Conservation (phyloP, 2,329 filamentous ascomycete genomes). For the Pseudocercospora eumusae region DNA sequence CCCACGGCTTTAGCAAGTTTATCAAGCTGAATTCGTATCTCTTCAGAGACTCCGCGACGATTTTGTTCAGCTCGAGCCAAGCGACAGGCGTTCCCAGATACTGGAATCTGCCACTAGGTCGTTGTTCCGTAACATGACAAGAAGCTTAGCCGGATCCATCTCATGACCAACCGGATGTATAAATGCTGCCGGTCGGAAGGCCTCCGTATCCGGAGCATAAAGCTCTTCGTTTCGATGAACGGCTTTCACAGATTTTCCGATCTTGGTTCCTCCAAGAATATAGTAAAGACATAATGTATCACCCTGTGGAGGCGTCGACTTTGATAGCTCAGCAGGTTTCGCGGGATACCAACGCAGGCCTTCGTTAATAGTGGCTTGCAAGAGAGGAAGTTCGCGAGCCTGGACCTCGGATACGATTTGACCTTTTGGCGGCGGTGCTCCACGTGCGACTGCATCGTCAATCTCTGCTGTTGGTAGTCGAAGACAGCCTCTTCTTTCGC, state of each 20-base stretch:
- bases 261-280: slow-evolving; percentile 31
- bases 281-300: slow-evolving; percentile 37
- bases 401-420: slow-evolving; percentile 23
- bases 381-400: slow-evolving; percentile 39
- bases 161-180: slow-evolving; percentile 16
- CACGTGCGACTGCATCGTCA: slow-evolving; percentile 29
- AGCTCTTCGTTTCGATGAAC: slow-evolving; percentile 31
- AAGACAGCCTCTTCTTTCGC: slow-evolving; percentile 13
- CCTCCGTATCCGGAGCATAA: slow-evolving; percentile 40
- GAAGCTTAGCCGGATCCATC: slow-evolving; percentile 8
- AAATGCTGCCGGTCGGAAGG: slow-evolving; percentile 48
- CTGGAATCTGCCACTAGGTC: slow-evolving; percentile 33
- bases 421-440: background rate
- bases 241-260: slow-evolving; percentile 31
- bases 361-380: slow-evolving; percentile 47
- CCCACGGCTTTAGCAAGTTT: slow-evolving; percentile 15
- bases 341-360: slow-evolving; percentile 44
- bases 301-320: slow-evolving; percentile 41
- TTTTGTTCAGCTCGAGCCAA: slow-evolving; percentile 39
- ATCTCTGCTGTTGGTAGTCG: slow-evolving; percentile 51
- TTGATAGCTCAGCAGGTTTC: slow-evolving; percentile 39
- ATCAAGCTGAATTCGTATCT: slow-evolving; percentile 16
- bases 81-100: slow-evolving; percentile 33
- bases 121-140: slow-evolving; percentile 13
- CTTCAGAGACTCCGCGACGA: slow-evolving; percentile 14